Evolutionary conservation across 2,329 filamentous ascomycete species (phyloP).

Genomic region (Davidsoniella neocaledoniae): DNA sequence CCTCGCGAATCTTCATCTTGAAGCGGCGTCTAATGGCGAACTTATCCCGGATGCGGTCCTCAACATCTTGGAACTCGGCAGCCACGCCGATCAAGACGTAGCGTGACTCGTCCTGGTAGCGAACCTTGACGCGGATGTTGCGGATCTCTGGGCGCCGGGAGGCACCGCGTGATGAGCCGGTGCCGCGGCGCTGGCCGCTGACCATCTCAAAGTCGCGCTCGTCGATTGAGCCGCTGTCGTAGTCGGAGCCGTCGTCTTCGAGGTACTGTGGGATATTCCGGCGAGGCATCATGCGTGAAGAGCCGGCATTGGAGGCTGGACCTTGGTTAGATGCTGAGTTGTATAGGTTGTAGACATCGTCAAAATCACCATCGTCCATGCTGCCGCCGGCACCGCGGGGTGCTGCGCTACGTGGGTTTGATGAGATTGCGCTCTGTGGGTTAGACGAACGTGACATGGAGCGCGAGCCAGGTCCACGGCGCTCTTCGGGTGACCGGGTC

Average conservation of each 20-base stretch:
- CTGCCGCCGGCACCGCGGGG: conserved; percentile 8
- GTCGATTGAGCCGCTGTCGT: conserved; percentile 53
- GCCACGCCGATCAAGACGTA: conserved; percentile 72
- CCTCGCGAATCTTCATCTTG: conserved; percentile 78
- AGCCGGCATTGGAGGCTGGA: conserved; percentile 23
- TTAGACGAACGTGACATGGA: conserved; percentile 10
- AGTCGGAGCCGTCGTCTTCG: conserved; percentile 57
- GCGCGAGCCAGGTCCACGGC: conserved; percentile 4
- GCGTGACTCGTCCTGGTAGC: conserved; percentile 69
- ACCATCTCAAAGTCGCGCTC: conserved; percentile 71
- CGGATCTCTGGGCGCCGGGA: conserved; percentile 50
- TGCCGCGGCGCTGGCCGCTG: conserved; percentile 28
- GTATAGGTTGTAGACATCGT: conserved; percentile 21
- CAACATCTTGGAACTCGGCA: conserved; percentile 61
- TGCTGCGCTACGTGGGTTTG: conserved; percentile 12
- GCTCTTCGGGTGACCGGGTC: conserved; percentile 29
- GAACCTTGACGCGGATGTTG: conserved; percentile 82
- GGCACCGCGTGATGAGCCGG: conserved; percentile 30
- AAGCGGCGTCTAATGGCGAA: conserved; percentile 63
- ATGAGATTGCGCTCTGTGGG: conserved; percentile 8
- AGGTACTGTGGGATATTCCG: conserved; percentile 42
- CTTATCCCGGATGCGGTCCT: conserved; percentile 68
- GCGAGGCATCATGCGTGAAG: conserved; percentile 23
- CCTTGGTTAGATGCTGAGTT: conserved; percentile 23
- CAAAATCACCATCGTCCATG: conserved; percentile 13